phyloP scores from a whole-genome alignment of 805 yeast genomes.

The Candida suzukii region DNA sequence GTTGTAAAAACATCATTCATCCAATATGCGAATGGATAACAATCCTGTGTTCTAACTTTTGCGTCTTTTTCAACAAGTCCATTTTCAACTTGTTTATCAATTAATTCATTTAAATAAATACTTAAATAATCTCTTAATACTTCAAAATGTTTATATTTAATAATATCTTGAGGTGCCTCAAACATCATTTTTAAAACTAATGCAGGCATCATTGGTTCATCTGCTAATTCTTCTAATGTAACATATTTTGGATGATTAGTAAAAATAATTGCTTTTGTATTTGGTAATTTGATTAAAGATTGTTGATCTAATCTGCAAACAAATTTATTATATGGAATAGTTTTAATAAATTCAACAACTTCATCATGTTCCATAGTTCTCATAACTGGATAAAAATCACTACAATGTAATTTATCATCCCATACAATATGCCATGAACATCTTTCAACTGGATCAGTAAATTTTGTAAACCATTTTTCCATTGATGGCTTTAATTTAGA shows the following conservation, averaged over 20 bases:
- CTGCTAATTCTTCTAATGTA: constrained; percentile 32
- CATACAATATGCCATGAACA: constrained; percentile 45
- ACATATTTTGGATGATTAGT: constrained; percentile 28
- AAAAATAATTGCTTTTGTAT: constrained; percentile 24
- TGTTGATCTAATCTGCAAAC: constrained; percentile 42
- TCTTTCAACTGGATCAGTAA: constrained; percentile 39
- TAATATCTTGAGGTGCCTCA: constrained; percentile 38
- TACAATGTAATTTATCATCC: constrained; percentile 33
- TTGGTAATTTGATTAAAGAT: constrained; percentile 37
- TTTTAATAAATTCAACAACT: constrained; percentile 23
- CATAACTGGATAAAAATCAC: constrained; percentile 22
- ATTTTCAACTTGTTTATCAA: constrained; percentile 31
- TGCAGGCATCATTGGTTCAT: constrained; percentile 42
- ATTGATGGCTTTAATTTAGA: constrained; percentile 39
- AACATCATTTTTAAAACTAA: constrained; percentile 33
- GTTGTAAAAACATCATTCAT: constrained; percentile 2
- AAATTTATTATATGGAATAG: constrained; percentile 32
- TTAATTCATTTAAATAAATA: constrained; percentile 31
- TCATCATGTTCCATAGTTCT: constrained; percentile 30
- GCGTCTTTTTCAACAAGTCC: constrained; percentile 30
- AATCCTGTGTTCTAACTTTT: constrained; percentile 10
- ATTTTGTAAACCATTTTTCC: constrained; percentile 42
- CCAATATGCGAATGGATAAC: constrained; percentile 19
- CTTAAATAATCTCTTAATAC: constrained; percentile 34
- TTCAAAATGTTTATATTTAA: constrained; percentile 39